Conservation (phyloP, 2,329 filamentous ascomycete genomes). For the Ceratocystis cubensis region DNA sequence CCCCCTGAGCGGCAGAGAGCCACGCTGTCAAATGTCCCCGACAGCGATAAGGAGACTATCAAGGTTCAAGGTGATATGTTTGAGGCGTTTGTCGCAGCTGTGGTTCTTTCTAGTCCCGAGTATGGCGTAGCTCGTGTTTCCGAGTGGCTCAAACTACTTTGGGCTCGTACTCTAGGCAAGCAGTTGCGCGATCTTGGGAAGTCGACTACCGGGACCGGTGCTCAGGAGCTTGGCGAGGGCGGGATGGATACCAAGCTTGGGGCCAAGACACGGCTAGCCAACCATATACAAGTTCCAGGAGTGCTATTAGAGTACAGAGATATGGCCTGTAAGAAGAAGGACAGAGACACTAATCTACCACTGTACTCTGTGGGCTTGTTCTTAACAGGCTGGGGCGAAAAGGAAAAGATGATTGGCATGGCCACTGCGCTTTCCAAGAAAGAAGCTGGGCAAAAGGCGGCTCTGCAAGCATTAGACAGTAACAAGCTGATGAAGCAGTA, state of each 20-base stretch:
- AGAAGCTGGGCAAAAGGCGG: conserved; percentile 56
- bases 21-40: conserved; percentile 28
- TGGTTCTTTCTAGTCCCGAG: conserved; percentile 54
- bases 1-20: conserved; percentile 29
- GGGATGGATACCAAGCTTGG: conserved; percentile 20
- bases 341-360: conserved; percentile 41
- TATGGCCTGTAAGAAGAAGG: conserved; percentile 38
- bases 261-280: conserved; percentile 42
- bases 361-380: conserved; percentile 52
- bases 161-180: conserved; percentile 50
- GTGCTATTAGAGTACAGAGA: conserved; percentile 51
- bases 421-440: conserved; percentile 55
- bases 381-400: conserved; percentile 57
- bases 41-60: conserved; percentile 40
- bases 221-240: conserved; percentile 27
- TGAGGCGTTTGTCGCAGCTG: conserved; percentile 75
- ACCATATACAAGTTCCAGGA: conserved; percentile 42
- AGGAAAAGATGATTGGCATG: conserved; percentile 46
- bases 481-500: conserved; percentile 48
- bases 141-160: conserved; percentile 62
- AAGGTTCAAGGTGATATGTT: conserved; percentile 82
- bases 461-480: conserved; percentile 49
- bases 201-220: conserved; percentile 21
- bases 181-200: conserved; percentile 33
- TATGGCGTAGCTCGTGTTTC: conserved; percentile 50